Evolutionary conservation across 2,329 filamentous ascomycete genomes (phyloP).

Genomic region (Alternaria arborescens): DNA sequence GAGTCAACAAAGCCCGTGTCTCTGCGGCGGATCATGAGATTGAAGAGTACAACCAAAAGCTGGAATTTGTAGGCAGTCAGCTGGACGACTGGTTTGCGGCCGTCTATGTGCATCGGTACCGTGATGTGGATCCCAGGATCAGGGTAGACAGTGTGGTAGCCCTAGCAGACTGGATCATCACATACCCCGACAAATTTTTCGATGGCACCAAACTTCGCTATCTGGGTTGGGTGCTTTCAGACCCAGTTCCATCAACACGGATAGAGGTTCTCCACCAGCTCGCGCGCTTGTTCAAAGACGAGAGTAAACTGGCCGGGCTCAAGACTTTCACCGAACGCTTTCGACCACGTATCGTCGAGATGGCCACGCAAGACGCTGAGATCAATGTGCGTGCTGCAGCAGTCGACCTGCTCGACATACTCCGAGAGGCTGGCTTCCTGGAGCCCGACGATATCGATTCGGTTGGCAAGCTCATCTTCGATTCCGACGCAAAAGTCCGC

Average conservation of each 20-base stretch:
- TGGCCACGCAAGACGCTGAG: slow-evolving; percentile 87
- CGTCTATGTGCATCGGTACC: slow-evolving; percentile 93
- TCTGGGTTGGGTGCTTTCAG: slow-evolving; percentile 93
- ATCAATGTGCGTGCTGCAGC: slow-evolving; percentile 79
- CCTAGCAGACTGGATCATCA: slow-evolving; percentile 86
- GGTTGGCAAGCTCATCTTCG: slow-evolving; percentile 87
- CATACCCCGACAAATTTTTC: slow-evolving; percentile 86
- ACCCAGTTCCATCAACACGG: slow-evolving; percentile 76
- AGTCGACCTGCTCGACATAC: slow-evolving; percentile 80
- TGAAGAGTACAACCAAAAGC: slow-evolving; percentile 72
- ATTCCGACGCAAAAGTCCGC: slow-evolving; percentile 82
- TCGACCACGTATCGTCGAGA: slow-evolving; percentile 85
- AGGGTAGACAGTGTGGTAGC: slow-evolving; percentile 87
- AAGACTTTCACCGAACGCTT: slow-evolving; percentile 95
- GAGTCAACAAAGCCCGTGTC: slow-evolving; percentile 80
- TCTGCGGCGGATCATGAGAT: slow-evolving; percentile 76
- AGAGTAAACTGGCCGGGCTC: slow-evolving; percentile 77
- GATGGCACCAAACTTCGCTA: slow-evolving; percentile 91
- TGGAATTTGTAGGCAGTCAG: slow-evolving; percentile 73
- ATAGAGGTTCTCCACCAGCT: slow-evolving; percentile 89
- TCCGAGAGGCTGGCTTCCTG: slow-evolving; percentile 84
- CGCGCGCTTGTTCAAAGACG: slow-evolving; percentile 77
- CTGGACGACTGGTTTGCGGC: slow-evolving; percentile 90
- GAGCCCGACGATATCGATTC: slow-evolving; percentile 92
- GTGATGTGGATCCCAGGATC: slow-evolving; percentile 90